Evolutionary conservation across 140 eudicot species (phyloP).

Genomic region (Stevia rebaudiana): DNA sequence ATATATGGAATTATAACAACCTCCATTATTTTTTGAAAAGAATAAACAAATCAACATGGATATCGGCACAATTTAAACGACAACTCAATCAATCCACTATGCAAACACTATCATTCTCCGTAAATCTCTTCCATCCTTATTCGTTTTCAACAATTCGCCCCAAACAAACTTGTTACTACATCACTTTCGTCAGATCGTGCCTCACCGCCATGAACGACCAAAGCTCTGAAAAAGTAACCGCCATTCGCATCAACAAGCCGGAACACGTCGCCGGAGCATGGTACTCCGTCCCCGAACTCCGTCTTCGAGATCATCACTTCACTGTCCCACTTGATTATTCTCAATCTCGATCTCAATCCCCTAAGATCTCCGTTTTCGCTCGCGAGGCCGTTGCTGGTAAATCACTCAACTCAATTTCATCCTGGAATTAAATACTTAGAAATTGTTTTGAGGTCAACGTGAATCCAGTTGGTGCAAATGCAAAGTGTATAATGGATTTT

Average conservation of each 20-base stretch:
- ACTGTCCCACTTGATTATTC: conserved; percentile 83
- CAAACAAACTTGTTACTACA: conserved; percentile 8
- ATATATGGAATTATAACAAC: too few species aligned
- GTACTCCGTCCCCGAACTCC: conserved; percentile 89
- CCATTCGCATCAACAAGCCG: neutral
- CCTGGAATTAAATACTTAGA: neutral
- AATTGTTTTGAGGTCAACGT: neutral
- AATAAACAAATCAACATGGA: neutral
- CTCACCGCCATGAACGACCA: conserved; percentile 11
- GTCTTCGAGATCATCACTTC: conserved; percentile 82
- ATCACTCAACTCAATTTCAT: neutral
- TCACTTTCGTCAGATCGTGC: neutral
- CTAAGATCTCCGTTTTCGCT: conserved; percentile 62
- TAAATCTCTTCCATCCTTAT: conserved; percentile 12
- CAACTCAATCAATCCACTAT: neutral
- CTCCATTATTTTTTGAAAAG: too few species aligned
- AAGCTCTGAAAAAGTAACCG: neutral
- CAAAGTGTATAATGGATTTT: neutral
- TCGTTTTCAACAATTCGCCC: neutral
- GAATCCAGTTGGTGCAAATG: neutral
- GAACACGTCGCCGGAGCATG: conserved; percentile 51
- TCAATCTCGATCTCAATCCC: conserved; percentile 8
- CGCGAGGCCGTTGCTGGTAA: conserved; percentile 82
- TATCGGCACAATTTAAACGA: neutral
- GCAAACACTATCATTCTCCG: conserved; percentile 3